These are phyloP conservation scores for Aspergillus nidulans DNA, from an alignment of 495 filamentous ascomycete species.

Conservation along the genomic window DNA sequence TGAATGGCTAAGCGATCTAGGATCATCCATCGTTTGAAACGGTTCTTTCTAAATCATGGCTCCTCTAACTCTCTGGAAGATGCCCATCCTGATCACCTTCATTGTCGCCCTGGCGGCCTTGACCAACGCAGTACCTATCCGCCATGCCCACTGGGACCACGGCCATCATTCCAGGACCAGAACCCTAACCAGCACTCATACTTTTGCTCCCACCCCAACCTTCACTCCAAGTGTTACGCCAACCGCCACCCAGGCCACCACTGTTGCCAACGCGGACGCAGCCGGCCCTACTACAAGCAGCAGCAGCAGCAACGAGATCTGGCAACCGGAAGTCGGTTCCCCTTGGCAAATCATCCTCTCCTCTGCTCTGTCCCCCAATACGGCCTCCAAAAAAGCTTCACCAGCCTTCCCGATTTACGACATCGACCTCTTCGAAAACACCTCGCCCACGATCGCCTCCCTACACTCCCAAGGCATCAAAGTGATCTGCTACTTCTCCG, in stretches of 20 bases:
- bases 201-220: not conserved
- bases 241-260: not conserved
- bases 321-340: slow-evolving; percentile 45
- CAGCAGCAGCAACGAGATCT: slow-evolving; percentile 22
- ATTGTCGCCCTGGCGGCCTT: not conserved
- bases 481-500: slow-evolving; percentile 73
- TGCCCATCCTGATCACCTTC: not conserved
- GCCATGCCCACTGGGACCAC: not conserved
- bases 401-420: slow-evolving; percentile 18
- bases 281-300: not conserved
- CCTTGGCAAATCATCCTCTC: slow-evolving; percentile 55
- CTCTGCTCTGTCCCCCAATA: slow-evolving; percentile 19
- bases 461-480: slow-evolving; percentile 48
- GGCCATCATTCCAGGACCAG: not conserved
- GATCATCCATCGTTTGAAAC: not conserved
- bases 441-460: slow-evolving; percentile 37
- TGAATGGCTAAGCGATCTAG: no score
- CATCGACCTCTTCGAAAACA: slow-evolving; percentile 54
- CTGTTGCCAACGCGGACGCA: not conserved
- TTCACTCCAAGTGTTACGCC: not conserved
- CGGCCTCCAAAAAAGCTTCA: slow-evolving; percentile 24
- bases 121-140: not conserved
- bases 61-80: not conserved
- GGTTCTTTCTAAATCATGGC: not conserved
- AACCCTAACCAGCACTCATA: not conserved